Conservation (phyloP, 805 yeast species). For the Kurtzmaniella cleridarum region DNA sequence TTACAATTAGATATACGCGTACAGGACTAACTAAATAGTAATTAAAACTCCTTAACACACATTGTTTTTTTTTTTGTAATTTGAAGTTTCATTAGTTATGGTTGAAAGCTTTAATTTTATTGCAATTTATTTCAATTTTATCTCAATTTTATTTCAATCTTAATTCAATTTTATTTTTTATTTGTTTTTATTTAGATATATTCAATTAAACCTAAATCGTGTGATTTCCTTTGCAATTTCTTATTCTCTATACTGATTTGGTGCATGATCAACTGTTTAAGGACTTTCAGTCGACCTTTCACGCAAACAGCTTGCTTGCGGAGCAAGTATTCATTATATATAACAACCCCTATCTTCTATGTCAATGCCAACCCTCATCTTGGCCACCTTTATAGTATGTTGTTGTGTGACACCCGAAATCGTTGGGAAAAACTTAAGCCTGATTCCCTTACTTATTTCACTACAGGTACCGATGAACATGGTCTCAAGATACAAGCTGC, state of each 20-base stretch:
- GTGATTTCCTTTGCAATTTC: neutral
- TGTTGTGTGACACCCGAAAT: constrained; percentile 70
- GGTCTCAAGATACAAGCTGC: constrained; percentile 92
- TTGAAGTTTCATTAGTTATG: no score
- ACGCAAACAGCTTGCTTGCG: neutral
- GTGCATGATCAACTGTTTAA: neutral
- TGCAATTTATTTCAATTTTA: no score
- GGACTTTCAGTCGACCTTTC: neutral
- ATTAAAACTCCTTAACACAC: no score
- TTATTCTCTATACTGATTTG: neutral
- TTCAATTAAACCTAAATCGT: no score
- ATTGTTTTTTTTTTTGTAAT: no score
- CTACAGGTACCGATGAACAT: constrained; percentile 97
- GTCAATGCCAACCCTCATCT: constrained; percentile 93
- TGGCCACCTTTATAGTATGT: constrained; percentile 88
- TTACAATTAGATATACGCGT: no score
- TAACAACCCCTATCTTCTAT: constrained; percentile 92
- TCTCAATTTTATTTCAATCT: no score
- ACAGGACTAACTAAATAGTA: no score
- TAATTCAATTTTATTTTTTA: no score
- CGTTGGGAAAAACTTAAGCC: constrained; percentile 60
- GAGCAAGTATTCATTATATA: constrained; percentile 30
- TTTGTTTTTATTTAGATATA: no score
- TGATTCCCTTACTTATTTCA: constrained; percentile 39
- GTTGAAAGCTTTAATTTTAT: no score